phyloP scores from a whole-genome alignment of 768 basidiomycete species.

The Amanita inopinata region DNA sequence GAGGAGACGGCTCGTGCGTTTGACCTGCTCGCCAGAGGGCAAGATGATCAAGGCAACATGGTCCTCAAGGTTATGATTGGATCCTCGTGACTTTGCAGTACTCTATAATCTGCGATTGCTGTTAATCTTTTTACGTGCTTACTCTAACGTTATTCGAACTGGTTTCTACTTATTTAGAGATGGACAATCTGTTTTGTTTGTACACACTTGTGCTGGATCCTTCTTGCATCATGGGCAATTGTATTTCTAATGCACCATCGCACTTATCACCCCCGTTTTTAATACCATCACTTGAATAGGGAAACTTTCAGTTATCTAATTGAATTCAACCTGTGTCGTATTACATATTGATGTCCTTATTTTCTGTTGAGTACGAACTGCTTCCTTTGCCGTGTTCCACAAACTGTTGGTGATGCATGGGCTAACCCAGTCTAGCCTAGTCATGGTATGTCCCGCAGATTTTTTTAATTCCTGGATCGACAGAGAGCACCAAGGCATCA shows the following conservation, averaged over 20 bases:
- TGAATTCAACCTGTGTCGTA: too few relatives aligned
- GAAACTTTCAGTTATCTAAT: background rate
- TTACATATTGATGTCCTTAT: too few relatives aligned
- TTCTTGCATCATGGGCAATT: conserved; percentile 7
- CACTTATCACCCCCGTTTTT: background rate
- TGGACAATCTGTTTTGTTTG: conserved; percentile 1
- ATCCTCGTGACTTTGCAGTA: conserved; percentile 18
- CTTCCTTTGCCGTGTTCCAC: too few relatives aligned
- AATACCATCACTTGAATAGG: background rate
- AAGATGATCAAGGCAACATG: conserved; percentile 70
- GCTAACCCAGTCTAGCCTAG: too few relatives aligned
- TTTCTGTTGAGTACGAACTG: background rate
- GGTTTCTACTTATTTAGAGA: conserved; percentile 2
- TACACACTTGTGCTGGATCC: conserved; percentile 7
- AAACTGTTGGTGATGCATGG: too few relatives aligned
- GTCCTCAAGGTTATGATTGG: conserved; percentile 88
- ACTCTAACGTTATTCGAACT: conserved; percentile 6
- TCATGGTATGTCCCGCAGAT: too few relatives aligned
- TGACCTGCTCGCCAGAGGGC: conserved; percentile 67
- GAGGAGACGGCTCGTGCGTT: conserved; percentile 66
- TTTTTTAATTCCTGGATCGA: too few relatives aligned
- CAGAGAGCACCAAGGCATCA: too few relatives aligned
- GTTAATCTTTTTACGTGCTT: conserved; percentile 4
- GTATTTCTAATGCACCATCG: conserved; percentile 6
- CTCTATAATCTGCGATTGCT: background rate